Base-by-base conservation (phyloP, 164 flowering plant species). In the Piper longum region DNA sequence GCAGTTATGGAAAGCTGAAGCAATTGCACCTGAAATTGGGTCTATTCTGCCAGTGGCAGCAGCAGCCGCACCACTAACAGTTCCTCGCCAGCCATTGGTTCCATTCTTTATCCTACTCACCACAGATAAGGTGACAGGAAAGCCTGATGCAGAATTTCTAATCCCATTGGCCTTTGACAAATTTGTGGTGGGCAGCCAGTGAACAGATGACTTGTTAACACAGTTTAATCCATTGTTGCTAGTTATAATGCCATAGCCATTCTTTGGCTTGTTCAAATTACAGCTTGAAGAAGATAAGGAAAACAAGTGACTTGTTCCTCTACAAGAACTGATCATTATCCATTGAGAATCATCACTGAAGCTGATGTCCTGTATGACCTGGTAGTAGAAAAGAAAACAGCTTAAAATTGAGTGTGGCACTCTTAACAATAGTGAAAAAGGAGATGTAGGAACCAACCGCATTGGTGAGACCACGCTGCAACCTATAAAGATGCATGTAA, bases 301-400 rank as follows among this genome's bases (percentile, higher is more conserved):
- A 79, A 89, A 89, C 16, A 89, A 76, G 75, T 89, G 96, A 72
- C 82, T 80, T 16, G 96, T 89, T 57, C 93, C 96, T 69, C 91
- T 80, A 11, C 85, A 89, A n/a, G 96, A 89, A 75, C 87, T 87
- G 36, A 89, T 75, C 83, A 84, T 78, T 42, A 89, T 80, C 96
- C 91, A 89, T 57, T 73, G 71, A 75, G 89, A 85, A 64, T 89
- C 87, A 60, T 70, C 76, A 71, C 96, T 87, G 71, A 89, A 89
- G 72, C 93, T 82, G 52, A 89, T 85, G 64, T 89, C 96, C 71
- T 83, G 87, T 72, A 89, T 89, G 57, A 87, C 83, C 93, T 88
- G 83, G 62, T 43, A 62, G 61, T 41, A 42, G 26, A 2, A 58
- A 54, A 54, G 41, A 14, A 41, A 40, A 62, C 4, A 5, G 52